Base-by-base conservation (phyloP, 345 rosid genomes). In the Eucalyptus regnans region DNA sequence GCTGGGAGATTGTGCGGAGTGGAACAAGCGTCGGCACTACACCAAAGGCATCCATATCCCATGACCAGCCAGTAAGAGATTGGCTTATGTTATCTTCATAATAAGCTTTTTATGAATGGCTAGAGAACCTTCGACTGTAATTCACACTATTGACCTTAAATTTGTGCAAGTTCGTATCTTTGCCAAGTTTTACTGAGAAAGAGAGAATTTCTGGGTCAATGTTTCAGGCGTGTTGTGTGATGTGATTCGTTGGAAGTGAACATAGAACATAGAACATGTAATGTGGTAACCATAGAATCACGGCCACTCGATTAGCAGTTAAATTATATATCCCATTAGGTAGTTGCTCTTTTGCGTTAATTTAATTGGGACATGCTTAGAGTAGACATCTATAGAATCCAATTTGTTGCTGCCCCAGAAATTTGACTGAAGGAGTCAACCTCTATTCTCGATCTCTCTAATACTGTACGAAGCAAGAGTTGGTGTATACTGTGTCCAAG, bases 11-110 rank as follows among this genome's bases (percentile, higher is more conserved):
- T 29, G 89, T 93, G 12, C 92, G 95, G 86, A 94, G 80, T 91
- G 99, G 98, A 46, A 25, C 90, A 87, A 89, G 87, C 87, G 87
- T 93, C 7, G 93, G 92, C 87, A 94, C 96, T 90, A 89, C 92
- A n/a, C 96, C 99, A 12, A 98, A 97, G 93, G 96, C 99, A 86
- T 94, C 96, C 29, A 95, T 98, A 68, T 90, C 96, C 2, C 99
- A 98, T 89, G 99, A 98, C 89, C 99, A 98, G 87, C 99, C 99
- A 92, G 99, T 98, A 91, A 94, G 89, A 31, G 56, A 87, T 90
- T 60, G 49, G 46, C 83, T 76, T 41, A 20, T 76, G 27, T 76
- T 76, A 20, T 41, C 83, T 41, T 10, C 48, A 76, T 76, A 41
- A 76, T 76, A 20, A 76, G 84, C 48, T 22, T 44, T 41, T 3